Base-by-base conservation (phyloP, 805 yeast species). In the Suhomyces emberorum region DNA sequence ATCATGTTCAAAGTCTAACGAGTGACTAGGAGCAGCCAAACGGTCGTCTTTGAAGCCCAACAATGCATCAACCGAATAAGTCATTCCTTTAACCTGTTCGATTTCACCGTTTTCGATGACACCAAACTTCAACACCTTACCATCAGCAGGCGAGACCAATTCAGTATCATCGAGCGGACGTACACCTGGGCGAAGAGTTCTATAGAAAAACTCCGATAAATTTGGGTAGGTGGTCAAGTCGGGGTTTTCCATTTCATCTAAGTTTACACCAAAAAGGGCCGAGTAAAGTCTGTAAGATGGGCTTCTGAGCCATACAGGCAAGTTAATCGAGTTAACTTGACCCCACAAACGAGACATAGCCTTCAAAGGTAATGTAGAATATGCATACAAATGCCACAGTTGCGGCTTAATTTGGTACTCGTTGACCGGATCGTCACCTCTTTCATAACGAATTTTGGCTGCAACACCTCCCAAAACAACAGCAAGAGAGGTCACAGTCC, bases 261-360 rank as follows among this genome's bases (percentile, higher is more conserved):
- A 63, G 52, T 93, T 83, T 5, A 82, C 98, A 7, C 96, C 96
- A 59, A 93, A 93, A 18, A 84, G 40, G 34, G 72, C 68, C 2
- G 96, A 76, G 57, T 93, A 93, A 37, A 89, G 69, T 52, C 70
- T 74, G 63, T 72, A 93, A 6, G 96, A 81, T 15, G 95, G 93
- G 8, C 73, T 78, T 49, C 99, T 75, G 42, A 91, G 51, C 95
- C 96, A 88, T 17, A 80, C 72, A 0, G 99, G 99, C 44, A 93
- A 69, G 30, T 79, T 81, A 30, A 89, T 72, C 38, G 81, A 80
- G 56, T 93, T 93, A 39, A 93, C 74, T 50, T 77, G 79, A 21
- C 99, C 99, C 99, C 99, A 93, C 30, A 91, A 63, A 43, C 99
- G 76, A 1, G 97, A 88, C 22, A 88, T 70, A 1, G 96, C 85